Conservation (phyloP, 2,329 filamentous ascomycete species). For the Didymella lethalis region DNA sequence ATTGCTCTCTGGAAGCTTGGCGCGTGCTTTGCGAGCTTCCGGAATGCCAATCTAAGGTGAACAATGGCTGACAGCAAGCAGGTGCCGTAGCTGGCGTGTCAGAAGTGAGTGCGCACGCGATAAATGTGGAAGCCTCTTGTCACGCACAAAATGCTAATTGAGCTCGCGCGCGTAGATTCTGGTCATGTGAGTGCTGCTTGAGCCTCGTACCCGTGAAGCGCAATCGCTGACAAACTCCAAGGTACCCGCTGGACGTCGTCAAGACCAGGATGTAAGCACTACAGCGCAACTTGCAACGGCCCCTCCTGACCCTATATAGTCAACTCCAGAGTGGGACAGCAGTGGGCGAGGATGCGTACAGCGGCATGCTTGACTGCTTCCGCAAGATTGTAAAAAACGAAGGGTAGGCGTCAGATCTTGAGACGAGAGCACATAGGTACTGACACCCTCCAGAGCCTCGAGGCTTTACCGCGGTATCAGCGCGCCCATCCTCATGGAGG, state of each 20-base stretch:
- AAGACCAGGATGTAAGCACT: constrained; percentile 89
- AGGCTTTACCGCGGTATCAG: constrained; percentile 94
- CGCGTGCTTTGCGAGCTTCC: background rate
- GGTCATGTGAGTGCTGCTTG: constrained; percentile 69
- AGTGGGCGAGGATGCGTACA: constrained; percentile 83
- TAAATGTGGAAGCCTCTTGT: constrained; percentile 20
- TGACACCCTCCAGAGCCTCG: constrained; percentile 68
- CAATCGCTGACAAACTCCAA: constrained; percentile 49
- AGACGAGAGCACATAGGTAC: background rate
- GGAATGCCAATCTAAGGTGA: background rate
- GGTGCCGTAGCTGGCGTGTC: constrained; percentile 96
- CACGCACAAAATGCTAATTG: constrained; percentile 37
- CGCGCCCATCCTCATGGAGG: constrained; percentile 97
- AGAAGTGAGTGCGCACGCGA: constrained; percentile 70
- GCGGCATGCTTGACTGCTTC: constrained; percentile 98
- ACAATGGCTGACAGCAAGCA: constrained; percentile 52
- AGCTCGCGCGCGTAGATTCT: constrained; percentile 69
- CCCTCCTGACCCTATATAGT: constrained; percentile 58
- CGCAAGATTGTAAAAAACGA: constrained; percentile 95
- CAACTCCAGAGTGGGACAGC: constrained; percentile 83
- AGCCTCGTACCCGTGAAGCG: background rate
- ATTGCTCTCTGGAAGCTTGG: background rate
- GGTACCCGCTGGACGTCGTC: constrained; percentile 98
- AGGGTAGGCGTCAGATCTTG: constrained; percentile 67
- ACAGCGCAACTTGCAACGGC: constrained; percentile 8